Evolutionary conservation across 2,329 filamentous ascomycete genomes (phyloP), one percentile per base, ranked within the genome.

Genomic region (Nemania serpens): DNA sequence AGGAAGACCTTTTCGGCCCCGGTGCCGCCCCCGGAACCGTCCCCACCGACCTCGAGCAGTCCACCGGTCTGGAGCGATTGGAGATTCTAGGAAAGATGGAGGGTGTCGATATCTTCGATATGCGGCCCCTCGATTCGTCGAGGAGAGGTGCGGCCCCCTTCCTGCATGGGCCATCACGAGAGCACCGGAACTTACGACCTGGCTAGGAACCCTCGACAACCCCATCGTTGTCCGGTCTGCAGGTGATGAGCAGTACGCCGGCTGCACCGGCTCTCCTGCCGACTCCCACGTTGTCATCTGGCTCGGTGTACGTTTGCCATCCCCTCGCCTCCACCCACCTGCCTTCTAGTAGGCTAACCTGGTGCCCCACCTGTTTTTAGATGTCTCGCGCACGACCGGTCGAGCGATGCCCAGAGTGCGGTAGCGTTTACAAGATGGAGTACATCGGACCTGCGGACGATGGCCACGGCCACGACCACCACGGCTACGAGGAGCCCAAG

Each of bases 51-150:
- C 79, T 96, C 76, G 93, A 98, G 79, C 95, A 99, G 80, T 82
- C 95, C 62, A 98, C 95, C 71, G 95, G 95, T 91, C 85, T 98
- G 63, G 95, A 99, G 85, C 93, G 95, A 87, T 87, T 99, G 71
- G 95, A 99, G 82, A 95, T 99, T 75, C 85, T 99, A 77, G 95
- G 95, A 81, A 99, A 99, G 88, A 97, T 98, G 90, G 92, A 98
- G 84, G 93, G 95, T 69, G 83, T 97, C 73, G 95, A 99, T 76
- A 84, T 98, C 77, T 99, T 99, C 83, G 93, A 99, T 82, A 97
- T 98, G 95, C 89, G 88, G 79, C 95, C 95, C 66, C 87, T 99
- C 72, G 95, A 98, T 78, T 84, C 94, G 67, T 95, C 90, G 78
- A 89, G 95, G 75, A 86, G 86, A 79, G 94, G 94, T 91, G 84